Evolutionary conservation across 306 rosid species (phyloP).

Genomic region (Quercus variabilis): DNA sequence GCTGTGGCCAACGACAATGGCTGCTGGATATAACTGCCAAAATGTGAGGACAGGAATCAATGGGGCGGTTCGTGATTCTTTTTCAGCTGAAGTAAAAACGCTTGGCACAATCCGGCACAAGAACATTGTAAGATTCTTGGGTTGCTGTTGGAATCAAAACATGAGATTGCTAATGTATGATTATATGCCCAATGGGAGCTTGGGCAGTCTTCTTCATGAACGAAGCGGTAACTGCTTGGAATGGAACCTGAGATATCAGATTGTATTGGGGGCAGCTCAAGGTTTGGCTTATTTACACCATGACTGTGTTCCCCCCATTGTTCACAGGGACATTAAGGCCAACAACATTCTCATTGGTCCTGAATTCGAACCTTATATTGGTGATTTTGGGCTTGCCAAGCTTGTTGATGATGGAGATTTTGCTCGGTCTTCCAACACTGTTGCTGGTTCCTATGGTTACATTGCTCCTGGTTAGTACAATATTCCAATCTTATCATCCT

Average conservation of each 20-base stretch:
- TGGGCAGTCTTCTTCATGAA: conserved; percentile 78
- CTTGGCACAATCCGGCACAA: conserved; percentile 87
- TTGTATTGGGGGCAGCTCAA: conserved; percentile 80
- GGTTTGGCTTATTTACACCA: conserved; percentile 92
- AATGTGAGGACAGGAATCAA: conserved; percentile 45
- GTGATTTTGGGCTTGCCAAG: conserved; percentile 93
- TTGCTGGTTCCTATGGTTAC: conserved; percentile 93
- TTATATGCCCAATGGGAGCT: conserved; percentile 87
- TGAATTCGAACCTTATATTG: conserved; percentile 82
- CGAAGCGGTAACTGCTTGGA: conserved; percentile 63
- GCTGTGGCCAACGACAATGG: conserved; percentile 70
- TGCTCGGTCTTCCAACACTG: conserved; percentile 66
- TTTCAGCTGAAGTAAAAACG: conserved; percentile 80
- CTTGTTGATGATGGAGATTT: conserved; percentile 75
- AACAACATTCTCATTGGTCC: conserved; percentile 84
- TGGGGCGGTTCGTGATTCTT: conserved; percentile 68
- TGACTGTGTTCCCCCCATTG: conserved; percentile 89
- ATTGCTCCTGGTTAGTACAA: conserved; percentile 81
- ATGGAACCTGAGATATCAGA: conserved; percentile 68
- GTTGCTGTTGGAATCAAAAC: conserved; percentile 76
- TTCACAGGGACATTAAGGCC: conserved; percentile 88
- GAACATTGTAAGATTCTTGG: conserved; percentile 86
- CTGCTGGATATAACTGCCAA: conserved; percentile 34
- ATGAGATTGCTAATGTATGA: conserved; percentile 82
- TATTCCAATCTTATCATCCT: neutral